Base-by-base conservation (phyloP, 306 rosid species). In the Sicyos edulis region DNA sequence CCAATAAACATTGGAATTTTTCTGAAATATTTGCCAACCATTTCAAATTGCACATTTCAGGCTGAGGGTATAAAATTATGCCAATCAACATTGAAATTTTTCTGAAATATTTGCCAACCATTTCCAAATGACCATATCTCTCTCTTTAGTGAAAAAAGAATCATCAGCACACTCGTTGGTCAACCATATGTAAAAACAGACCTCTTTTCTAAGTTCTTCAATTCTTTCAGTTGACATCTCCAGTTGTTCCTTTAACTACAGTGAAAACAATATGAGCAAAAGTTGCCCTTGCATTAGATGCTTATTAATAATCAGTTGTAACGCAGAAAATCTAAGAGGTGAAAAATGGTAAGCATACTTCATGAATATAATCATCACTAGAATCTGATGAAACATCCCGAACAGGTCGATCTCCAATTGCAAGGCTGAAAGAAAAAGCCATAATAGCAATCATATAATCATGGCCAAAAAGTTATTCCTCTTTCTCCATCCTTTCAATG, bases 141-240 rank as follows among this genome's bases (percentile, higher is more conserved):
- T 54, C 63, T 54, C 42, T 29, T n/a, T 6, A 3, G 17, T 2
- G 10, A 7, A n/a, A 21, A 55, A 55, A 72, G 12, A 44, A 10
- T 45, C 54, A 22, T 24, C 20, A 57, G 11, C 21, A 17, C 32
- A 62, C 49, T 73, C 21, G 2, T 62, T 44, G 10, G 47, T 76
- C 68, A 71, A 74, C 61, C 75, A 72, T 45, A 74, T 72, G 42
- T 49, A 26, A 26, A 63, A 52, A 82, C 91, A 74, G 66, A 93
- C 97, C 99, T 91, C 96, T 50, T 81, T 80, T 81, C 77, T 86
- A 1, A 93, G 87, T 64, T 84, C 87, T 78, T 76, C 87, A 73
- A 85, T 75, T 80, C 65, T 80, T 50, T 64, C 79, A 34, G 76
- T 84, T 78, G 96, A 88, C 72, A 66, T 81, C 85, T 83, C 85